phyloP scores from a whole-genome alignment of 805 yeast genomes.

The Wickerhamia fluorescens region DNA sequence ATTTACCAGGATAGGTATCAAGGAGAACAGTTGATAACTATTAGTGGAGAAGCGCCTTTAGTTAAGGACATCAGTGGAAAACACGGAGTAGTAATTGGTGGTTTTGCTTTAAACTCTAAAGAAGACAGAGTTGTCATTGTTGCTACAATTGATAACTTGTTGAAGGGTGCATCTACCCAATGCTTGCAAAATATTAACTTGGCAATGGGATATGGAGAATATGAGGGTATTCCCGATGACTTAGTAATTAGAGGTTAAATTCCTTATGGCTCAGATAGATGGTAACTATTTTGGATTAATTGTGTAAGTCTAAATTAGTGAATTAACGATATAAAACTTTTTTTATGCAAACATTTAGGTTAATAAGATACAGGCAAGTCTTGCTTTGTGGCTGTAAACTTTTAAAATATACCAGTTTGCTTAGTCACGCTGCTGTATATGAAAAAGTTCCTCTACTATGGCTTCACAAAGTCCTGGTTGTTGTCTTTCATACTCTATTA shows the following conservation, averaged over 20 bases:
- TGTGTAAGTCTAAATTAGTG: neutral
- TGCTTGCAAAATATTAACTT: slow-evolving; percentile 94
- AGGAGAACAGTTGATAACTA: slow-evolving; percentile 77
- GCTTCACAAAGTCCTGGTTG: slow-evolving; percentile 66
- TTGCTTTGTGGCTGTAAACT: too few species aligned
- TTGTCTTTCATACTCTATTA: slow-evolving; percentile 39
- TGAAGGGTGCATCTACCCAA: slow-evolving; percentile 98
- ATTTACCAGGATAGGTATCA: slow-evolving; percentile 83
- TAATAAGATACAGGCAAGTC: too few species aligned
- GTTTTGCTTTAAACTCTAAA: slow-evolving; percentile 84
- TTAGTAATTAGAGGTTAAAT: slow-evolving; percentile 42
- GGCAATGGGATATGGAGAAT: slow-evolving; percentile 85
- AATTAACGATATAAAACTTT: neutral
- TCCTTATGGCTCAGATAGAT: too few species aligned
- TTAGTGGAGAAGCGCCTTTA: slow-evolving; percentile 88
- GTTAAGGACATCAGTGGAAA: slow-evolving; percentile 89
- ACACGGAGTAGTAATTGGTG: slow-evolving; percentile 94
- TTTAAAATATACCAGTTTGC: too few species aligned
- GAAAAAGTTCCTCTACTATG: slow-evolving; percentile 46
- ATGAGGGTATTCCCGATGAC: slow-evolving; percentile 86
- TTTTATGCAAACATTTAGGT: neutral
- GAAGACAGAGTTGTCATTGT: slow-evolving; percentile 89
- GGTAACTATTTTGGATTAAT: too few species aligned
- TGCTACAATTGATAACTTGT: slow-evolving; percentile 90
- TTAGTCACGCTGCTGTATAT: neutral